Evolutionary conservation across 768 basidiomycete species (phyloP).

Genomic region (Russula olivacea): DNA sequence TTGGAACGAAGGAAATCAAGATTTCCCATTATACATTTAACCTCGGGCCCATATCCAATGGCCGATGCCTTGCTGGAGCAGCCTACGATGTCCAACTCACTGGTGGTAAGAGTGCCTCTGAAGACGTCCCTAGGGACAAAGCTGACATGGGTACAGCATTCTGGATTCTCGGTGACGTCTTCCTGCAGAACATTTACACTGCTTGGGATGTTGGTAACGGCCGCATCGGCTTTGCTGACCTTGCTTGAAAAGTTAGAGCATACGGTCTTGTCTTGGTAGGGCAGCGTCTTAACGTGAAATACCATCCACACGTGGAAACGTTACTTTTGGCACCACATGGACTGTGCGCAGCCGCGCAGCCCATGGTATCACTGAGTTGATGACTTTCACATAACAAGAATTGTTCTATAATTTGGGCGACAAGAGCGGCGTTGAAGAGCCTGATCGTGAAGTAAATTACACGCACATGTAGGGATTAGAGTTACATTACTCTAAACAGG

Average conservation of each 20-base stretch:
- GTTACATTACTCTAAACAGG: too few relatives aligned
- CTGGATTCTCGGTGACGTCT: constrained; percentile 4
- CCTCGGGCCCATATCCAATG: background rate
- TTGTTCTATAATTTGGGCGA: too few relatives aligned
- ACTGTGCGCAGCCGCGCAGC: too few relatives aligned
- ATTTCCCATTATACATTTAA: background rate
- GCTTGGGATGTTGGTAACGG: background rate
- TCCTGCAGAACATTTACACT: background rate
- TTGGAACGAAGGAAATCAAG: background rate
- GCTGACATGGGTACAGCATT: background rate
- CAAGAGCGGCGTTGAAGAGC: too few relatives aligned
- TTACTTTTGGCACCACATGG: too few relatives aligned
- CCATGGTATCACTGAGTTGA: too few relatives aligned
- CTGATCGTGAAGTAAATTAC: too few relatives aligned
- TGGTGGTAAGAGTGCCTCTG: background rate
- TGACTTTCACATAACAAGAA: too few relatives aligned
- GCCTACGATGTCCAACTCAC: accelerated
- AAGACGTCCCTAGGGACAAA: background rate
- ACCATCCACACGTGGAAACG: too few relatives aligned
- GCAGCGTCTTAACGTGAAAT: background rate
- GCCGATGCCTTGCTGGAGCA: background rate
- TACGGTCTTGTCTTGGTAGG: background rate
- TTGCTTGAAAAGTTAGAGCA: background rate
- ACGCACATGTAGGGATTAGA: too few relatives aligned
- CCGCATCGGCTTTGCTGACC: constrained; percentile 1